Conservation (phyloP, 2,329 filamentous ascomycete genomes). For the Xenosphaeropsis pyriputrescens region DNA sequence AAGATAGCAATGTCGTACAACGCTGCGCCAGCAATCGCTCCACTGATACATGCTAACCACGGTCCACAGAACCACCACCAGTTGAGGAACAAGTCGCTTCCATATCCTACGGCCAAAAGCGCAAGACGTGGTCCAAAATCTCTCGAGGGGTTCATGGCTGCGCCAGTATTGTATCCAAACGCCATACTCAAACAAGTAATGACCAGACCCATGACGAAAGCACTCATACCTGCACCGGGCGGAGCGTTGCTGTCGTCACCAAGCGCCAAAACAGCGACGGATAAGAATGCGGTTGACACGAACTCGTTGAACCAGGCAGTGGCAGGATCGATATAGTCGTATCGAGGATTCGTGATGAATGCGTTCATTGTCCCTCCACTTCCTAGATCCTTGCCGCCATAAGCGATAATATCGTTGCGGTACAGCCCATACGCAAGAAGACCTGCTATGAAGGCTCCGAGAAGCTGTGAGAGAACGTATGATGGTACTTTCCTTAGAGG, state of each 20-base stretch:
- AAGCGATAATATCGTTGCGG: constrained; percentile 3
- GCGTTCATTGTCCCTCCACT: constrained; percentile 2
- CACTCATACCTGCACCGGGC: constrained; percentile 30
- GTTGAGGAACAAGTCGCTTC: constrained; percentile 23
- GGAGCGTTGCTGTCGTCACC: constrained; percentile 27
- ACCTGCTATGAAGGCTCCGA: constrained; percentile 6
- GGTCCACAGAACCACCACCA: constrained; percentile 25
- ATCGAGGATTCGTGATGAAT: constrained; percentile 3
- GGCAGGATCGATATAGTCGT: constrained; percentile 1
- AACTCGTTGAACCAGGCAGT: constrained; percentile 30
- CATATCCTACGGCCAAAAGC: constrained; percentile 25
- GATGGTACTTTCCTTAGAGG: constrained; percentile 5
- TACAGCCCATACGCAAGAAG: constrained; percentile 6
- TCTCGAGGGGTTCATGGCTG: constrained; percentile 27
- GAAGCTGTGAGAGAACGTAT: constrained; percentile 6
- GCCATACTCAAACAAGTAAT: constrained; percentile 17
- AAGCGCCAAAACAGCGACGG: constrained; percentile 23
- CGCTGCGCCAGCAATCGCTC: constrained; percentile 24
- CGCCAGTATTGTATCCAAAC: constrained; percentile 27
- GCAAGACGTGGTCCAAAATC: constrained; percentile 31
- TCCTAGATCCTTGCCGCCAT: neutral
- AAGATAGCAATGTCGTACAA: constrained; percentile 1
- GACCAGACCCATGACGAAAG: constrained; percentile 28
- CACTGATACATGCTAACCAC: constrained; percentile 20
- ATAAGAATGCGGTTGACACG: constrained; percentile 22